Evolutionary conservation across 352 stramenopile species (phyloP), one percentile per base, ranked within the genome.

Genomic region (Phytophthora tubulina): DNA sequence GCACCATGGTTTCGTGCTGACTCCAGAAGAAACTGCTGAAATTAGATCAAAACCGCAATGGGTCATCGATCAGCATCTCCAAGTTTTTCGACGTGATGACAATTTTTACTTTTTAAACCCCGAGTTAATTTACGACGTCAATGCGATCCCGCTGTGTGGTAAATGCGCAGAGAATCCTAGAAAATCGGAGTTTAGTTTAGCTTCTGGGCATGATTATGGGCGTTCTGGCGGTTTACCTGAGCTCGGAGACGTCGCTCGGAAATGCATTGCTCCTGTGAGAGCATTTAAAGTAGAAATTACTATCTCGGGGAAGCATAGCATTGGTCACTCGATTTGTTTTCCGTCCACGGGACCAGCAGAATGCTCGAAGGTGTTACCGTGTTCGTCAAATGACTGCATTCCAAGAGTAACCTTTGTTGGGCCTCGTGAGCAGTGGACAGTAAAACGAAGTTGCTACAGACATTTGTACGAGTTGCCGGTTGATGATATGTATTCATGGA

Each of bases 271-370:
- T 36, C 62, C 51, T 0, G 42, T 63, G 1, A 13, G 52, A 6
- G 32, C 17, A 8, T 70, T 63, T 42, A 27, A 36, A 2, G 4
- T 63, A 10, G 35, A 32, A 1, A 62, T 69, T 35, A 21, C 21
- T 13, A n/a, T n/a, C 0, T 52, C 62, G 1, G 32, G 62, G 0
- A 63, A 63, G 46, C 52, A 63, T 35, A 13, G 6, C 2, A 13
- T 63, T 6, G 62, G 52, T 0, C 51, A 70, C 21, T 57, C 44
- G 27, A 70, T 58, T 14, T 70, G 53, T 4, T 70, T 70, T 48
- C 52, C 32, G 2, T 57, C 31, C 9, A 35, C 1, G 11, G 42
- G 62, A 3, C 63, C 63, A 11, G 35, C 2, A 4, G 8, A 3
- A 3, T 58, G 33, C 31, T 63, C 45, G 0, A 53, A 51, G 3